phyloP scores from a whole-genome alignment of 306 rosid genomes.

The Parietaria judaica region DNA sequence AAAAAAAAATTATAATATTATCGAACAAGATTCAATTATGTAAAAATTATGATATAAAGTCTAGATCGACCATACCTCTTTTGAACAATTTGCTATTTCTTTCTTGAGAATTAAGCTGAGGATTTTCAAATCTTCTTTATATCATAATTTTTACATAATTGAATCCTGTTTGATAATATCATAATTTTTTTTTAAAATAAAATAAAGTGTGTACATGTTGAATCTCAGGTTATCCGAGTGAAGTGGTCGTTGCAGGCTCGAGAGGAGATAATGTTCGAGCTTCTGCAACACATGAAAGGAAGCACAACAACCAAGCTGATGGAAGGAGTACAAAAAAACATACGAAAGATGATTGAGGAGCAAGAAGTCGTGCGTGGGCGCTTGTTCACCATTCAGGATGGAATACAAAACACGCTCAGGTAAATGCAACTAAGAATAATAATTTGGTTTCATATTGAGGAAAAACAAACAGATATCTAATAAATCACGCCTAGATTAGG shows the following conservation, averaged over 20 bases:
- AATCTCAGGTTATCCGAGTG: slow-evolving; percentile 85
- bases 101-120: too few species aligned
- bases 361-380: slow-evolving; percentile 98
- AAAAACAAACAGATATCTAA: too few species aligned
- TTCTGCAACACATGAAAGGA: slow-evolving; percentile 81
- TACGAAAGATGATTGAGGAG: slow-evolving; percentile 88
- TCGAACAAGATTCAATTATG: too few species aligned
- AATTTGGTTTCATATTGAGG: too few species aligned
- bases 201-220: slow-evolving; percentile 2
- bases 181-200: too few species aligned
- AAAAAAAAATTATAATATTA: too few species aligned
- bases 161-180: too few species aligned
- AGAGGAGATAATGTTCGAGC: slow-evolving; percentile 83
- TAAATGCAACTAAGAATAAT: slow-evolving; percentile 63
- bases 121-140: too few species aligned
- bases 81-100: too few species aligned
- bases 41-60: too few species aligned
- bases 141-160: too few species aligned
- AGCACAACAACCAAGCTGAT: slow-evolving; percentile 44
- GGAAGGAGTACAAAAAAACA: slow-evolving; percentile 51
- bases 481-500: not conserved
- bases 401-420: slow-evolving; percentile 83
- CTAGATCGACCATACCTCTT: too few species aligned
- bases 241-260: slow-evolving; percentile 97
- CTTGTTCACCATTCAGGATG: slow-evolving; percentile 90